Percentiles rank a stretch among this genome's conserved stretches.
Conservation (phyloP, 306 rosid species). For the Inga oerstediana region DNA sequence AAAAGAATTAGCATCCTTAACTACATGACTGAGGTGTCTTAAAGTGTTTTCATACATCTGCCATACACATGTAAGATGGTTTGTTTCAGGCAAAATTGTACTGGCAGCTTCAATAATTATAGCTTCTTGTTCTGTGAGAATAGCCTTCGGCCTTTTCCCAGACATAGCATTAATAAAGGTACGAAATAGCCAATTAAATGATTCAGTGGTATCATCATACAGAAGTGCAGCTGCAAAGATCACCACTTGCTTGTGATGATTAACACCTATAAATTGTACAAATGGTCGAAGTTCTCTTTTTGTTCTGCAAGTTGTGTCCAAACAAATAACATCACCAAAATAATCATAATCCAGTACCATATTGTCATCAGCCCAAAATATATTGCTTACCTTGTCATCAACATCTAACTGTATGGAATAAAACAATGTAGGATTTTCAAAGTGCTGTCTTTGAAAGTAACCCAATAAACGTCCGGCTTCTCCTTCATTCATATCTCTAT, state of each 20-base stretch:
- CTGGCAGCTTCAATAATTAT: conserved; percentile 57
- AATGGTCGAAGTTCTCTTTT: conserved; percentile 48
- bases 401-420: conserved; percentile 58
- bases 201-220: conserved; percentile 55
- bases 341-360: conserved; percentile 62
- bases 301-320: conserved; percentile 54
- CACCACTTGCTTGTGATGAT: conserved; percentile 59
- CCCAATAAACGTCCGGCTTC: conserved; percentile 58
- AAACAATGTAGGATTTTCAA: conserved; percentile 61
- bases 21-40: conserved; percentile 51
- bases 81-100: conserved; percentile 54
- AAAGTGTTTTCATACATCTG: conserved; percentile 62
- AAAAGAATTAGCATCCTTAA: conserved; percentile 51
- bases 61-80: conserved; percentile 55
- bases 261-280: conserved; percentile 66
- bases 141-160: conserved; percentile 63
- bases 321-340: conserved; percentile 66
- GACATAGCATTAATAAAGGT: conserved; percentile 57
- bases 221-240: conserved; percentile 63
- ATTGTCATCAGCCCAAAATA: conserved; percentile 68
- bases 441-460: conserved; percentile 73
- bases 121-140: conserved; percentile 65
- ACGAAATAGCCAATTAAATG: conserved; percentile 58
- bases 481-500: conserved; percentile 61
- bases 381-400: conserved; percentile 66